phyloP scores from a whole-genome alignment of 1,139 yeast genomes.

The Diutina siamensis region DNA sequence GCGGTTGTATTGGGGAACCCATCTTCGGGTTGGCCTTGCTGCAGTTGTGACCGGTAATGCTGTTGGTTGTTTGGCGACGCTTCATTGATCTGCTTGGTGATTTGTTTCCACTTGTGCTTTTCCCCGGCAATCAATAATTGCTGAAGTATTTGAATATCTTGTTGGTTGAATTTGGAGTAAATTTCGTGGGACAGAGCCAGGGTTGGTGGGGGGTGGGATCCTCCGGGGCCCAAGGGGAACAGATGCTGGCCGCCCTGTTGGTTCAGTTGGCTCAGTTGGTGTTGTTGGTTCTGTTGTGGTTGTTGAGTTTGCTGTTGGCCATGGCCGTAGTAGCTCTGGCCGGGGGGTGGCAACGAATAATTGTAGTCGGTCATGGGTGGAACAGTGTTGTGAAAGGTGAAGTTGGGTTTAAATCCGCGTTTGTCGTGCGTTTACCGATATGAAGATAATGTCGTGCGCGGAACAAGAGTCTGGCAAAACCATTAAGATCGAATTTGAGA shows the following conservation, averaged over 20 bases:
- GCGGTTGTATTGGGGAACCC: neutral
- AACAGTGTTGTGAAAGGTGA: neutral
- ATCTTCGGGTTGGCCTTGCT: neutral
- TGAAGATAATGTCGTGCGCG: too few species aligned
- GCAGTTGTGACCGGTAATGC: slow-evolving; percentile 5
- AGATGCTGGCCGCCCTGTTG: slow-evolving; percentile 1
- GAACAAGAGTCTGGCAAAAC: too few species aligned
- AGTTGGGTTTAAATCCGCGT: neutral
- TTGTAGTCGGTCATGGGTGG: neutral
- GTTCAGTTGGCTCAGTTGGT: slow-evolving; percentile 6
- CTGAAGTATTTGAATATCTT: slow-evolving; percentile 27
- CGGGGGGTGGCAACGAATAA: neutral
- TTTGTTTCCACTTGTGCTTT: slow-evolving; percentile 36
- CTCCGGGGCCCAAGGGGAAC: neutral
- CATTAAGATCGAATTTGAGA: too few species aligned
- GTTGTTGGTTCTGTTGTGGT: slow-evolving; percentile 1
- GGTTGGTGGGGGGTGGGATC: slow-evolving; percentile 1
- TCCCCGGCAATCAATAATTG: slow-evolving; percentile 31
- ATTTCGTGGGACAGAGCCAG: neutral
- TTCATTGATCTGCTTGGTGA: slow-evolving; percentile 31
- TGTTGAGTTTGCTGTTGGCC: slow-evolving; percentile 4
- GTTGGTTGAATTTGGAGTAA: slow-evolving; percentile 21
- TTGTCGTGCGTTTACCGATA: too few species aligned
- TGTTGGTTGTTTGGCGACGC: slow-evolving; percentile 12
- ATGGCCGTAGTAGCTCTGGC: slow-evolving; percentile 6